Evolutionary conservation across 2,329 filamentous ascomycete species (phyloP), one percentile per base, ranked within the genome.

Genomic region (Talaromyces sp.): DNA sequence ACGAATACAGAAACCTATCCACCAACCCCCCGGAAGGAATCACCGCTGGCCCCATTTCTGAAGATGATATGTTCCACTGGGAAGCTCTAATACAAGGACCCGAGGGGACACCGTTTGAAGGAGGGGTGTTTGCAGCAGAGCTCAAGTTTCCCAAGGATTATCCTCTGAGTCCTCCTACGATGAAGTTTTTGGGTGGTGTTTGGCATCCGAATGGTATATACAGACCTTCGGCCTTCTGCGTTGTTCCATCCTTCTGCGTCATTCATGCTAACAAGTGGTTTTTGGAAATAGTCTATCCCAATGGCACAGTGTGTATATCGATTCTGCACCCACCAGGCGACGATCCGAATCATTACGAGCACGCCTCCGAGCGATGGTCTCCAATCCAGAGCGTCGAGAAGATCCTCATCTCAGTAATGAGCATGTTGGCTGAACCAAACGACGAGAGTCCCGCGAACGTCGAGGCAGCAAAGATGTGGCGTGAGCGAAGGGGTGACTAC

Each of bases 371-470:
- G 79, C 87, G 93, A 63, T 97, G 93, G 93, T 93, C 89, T 28
- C 93, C 93, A 11, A 96, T 97, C 62, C 94, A 97, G 78, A 94
- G 89, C 60, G 93, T 97, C 65, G 94, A 97, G 78, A 97, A 97
- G 80, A 97, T 97, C 65, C 80, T 97, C 65, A 91, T 97, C 59
- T 91, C 87, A 50, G 93, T 97, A 61, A 97, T 97, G 88, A 96
- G 91, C 75, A 97, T 97, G 92, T 84, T 97, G 46, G 92, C 92
- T 1, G 92, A 96, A 77, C 92, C 93, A 60, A 97, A 97, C 74
- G 93, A 97, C 70, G 93, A 97, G 81, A 94, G 89, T 63, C 93
- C 93, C 0, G 93, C 93, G 59, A 97, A 97, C 70, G 89, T 97
- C 41, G 93, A 97, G 77, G 93, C 93, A 0, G 93, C 92, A 59